Base-by-base conservation (phyloP, 768 basidiomycete species). In the Lentinula aciculospora region DNA sequence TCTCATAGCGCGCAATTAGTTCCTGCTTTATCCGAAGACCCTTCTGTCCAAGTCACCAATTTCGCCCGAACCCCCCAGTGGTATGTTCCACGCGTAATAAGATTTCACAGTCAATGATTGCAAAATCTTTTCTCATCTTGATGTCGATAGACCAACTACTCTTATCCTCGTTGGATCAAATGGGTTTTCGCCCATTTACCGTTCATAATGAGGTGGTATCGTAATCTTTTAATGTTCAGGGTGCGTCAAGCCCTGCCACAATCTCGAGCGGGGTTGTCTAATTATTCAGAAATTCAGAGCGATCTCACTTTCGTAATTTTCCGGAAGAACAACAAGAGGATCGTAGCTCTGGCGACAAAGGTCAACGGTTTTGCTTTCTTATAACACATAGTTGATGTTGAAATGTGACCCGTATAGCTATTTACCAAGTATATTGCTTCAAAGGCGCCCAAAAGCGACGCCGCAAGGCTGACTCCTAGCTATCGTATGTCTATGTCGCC, bases 1-100 rank as follows among this genome's bases (percentile, higher is more conserved):
- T 57, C 37, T 49, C 17, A 23, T 56, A 85, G 85, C 19, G 81
- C 84, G 5, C 85, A 88, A 65, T 76, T 84, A 45, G 66, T 84
- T n/a, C 81, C 83, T 10, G 64, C 73, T 58, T 82, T 84, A 57
- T 71, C 82, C 15, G 64, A 67, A 40, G 81, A 84, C 59, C 70
- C 76, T 9, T 74, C 77, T 6, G 76, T 79, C 15, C 65, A 78
- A 58, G 74, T 86, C 19, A 70, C 80, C 57, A 82, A 87, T 65
- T 82, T 86, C 63, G 80, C 77, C 59, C 73, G 85, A 51, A 84
- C 80, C 39, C 82, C 81, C 19, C 78, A 81, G 61, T 86, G 84
- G 83, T 81, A 74, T 62, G 39, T 77, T 1, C 77, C 78, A 2
- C 76, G 78, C 59, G 84, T 85, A 63, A 63, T 76, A 68, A 25